Evolutionary conservation across 495 filamentous ascomycete species (phyloP), one percentile per base, ranked within the genome.

Genomic region (Talaromyces ruber): DNA sequence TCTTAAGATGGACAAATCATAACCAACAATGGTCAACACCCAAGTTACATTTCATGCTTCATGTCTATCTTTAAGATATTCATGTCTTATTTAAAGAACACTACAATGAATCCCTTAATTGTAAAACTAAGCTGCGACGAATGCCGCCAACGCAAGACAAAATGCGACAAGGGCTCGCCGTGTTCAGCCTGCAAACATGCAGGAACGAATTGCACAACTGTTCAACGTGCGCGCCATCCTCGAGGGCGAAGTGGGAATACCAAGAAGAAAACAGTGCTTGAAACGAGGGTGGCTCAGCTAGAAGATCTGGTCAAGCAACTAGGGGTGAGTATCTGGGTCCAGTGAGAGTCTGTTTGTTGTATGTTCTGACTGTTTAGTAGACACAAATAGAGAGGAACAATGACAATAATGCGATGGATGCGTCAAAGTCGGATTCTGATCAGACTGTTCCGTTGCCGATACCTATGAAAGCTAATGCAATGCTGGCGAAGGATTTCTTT

Each of bases 131-230:
- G 51, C 51, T 54, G 51, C 25, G 51, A 74, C 50, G 65, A 62
- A 71, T 94, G 90, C 67, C 84, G 88, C 29, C 82, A 85, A 43
- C 84, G 90, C 53, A 94, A 94, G 73, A 80, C 91, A 54, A 89
- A 88, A 70, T 94, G 90, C 73, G 86, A 89, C 75, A 92, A 90
- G 73, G 74, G 74, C 22, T 80, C 83, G 59, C 88, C 89, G 51
- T 93, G 90, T 67, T 80, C 77, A 62, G 90, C 89, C 70, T 92
- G 90, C 70, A 68, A 73, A 37, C 85, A 84, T 58, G 81, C 82
- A 62, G 68, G 70, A 3, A 79, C 87, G 26, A 79, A 86, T 30
- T 92, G 90, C 65, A 72, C 89, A 9, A 64, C 73, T 1, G 70
- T 76, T 0, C 70, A 77, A 54, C 63, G 75, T 25, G 66, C 72